These are phyloP conservation scores for Bertia moriformis DNA, from an alignment of 2,329 filamentous ascomycete species.

Conservation along the genomic window DNA sequence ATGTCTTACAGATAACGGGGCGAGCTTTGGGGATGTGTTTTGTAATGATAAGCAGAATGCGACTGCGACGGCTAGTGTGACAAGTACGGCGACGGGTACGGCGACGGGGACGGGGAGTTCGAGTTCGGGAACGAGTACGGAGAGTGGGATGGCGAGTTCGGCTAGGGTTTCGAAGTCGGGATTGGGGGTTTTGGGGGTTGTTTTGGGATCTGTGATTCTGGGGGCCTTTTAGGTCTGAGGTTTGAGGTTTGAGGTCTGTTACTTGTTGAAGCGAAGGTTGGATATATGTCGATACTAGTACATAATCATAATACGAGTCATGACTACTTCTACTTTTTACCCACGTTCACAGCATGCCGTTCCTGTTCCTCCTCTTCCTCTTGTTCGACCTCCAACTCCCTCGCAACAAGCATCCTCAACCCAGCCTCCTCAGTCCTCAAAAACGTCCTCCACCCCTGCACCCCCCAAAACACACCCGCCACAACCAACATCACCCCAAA, in stretches of 20 bases:
- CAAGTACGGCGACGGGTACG: no score
- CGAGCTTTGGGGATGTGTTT: constrained; percentile 21
- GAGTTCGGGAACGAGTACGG: not conserved
- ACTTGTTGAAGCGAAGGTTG: no score
- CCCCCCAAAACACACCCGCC: constrained; percentile 31
- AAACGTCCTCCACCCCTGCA: constrained; percentile 25
- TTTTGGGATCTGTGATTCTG: no score
- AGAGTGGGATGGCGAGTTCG: not conserved
- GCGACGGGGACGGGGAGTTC: constrained; percentile 13
- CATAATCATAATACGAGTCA: no score
- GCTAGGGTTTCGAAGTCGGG: no score
- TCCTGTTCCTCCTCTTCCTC: no score
- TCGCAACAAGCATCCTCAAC: not conserved
- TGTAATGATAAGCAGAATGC: constrained; percentile 22
- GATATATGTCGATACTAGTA: no score
- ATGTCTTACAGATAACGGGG: constrained; percentile 24
- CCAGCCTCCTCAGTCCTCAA: constrained; percentile 13
- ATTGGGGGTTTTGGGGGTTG: no score
- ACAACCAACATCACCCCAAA: constrained; percentile 38
- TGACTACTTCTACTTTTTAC: no score
- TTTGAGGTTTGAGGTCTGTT: no score
- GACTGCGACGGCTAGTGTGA: constrained; percentile 23
- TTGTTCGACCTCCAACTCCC: not conserved
- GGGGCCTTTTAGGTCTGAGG: no score
- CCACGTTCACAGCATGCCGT: no score